Evolutionary conservation across 805 yeast species (phyloP).

Genomic region (Teunomyces lycoperdinae): DNA sequence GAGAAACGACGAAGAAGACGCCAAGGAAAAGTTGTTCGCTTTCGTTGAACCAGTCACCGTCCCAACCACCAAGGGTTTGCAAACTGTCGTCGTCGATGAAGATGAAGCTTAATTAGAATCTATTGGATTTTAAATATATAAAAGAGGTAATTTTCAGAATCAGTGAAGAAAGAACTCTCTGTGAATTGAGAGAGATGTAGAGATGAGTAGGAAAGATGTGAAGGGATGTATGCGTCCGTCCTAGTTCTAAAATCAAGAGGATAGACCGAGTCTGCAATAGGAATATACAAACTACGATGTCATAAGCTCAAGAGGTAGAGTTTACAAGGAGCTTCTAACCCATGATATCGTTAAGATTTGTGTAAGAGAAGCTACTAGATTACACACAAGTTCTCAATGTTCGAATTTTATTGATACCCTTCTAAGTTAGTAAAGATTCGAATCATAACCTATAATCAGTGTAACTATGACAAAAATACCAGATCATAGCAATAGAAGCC

Average conservation of each 20-base stretch:
- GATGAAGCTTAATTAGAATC: slow-evolving; percentile 47
- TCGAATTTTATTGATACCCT: neutral
- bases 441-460: slow-evolving; percentile 47
- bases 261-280: too few relatives aligned
- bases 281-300: neutral
- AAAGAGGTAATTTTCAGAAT: slow-evolving; percentile 2
- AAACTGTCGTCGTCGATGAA: slow-evolving; percentile 94
- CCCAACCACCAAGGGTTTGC: slow-evolving; percentile 94
- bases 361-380: too few relatives aligned
- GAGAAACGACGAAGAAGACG: slow-evolving; percentile 99
- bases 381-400: neutral
- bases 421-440: slow-evolving; percentile 1
- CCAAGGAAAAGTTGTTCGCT: slow-evolving; percentile 95
- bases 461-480: slow-evolving; percentile 86
- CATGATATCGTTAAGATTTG: too few relatives aligned
- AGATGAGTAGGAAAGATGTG: neutral
- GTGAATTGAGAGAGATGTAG: neutral
- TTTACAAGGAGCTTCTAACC: too few relatives aligned
- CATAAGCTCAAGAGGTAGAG: neutral
- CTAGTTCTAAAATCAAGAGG: too few relatives aligned
- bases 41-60: slow-evolving; percentile 97
- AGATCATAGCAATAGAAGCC: slow-evolving; percentile 50
- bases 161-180: neutral
- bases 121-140: slow-evolving; percentile 5
- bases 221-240: too few relatives aligned